Evolutionary conservation across 495 filamentous ascomycete genomes (phyloP).

Genomic region (Viridothelium virens): DNA sequence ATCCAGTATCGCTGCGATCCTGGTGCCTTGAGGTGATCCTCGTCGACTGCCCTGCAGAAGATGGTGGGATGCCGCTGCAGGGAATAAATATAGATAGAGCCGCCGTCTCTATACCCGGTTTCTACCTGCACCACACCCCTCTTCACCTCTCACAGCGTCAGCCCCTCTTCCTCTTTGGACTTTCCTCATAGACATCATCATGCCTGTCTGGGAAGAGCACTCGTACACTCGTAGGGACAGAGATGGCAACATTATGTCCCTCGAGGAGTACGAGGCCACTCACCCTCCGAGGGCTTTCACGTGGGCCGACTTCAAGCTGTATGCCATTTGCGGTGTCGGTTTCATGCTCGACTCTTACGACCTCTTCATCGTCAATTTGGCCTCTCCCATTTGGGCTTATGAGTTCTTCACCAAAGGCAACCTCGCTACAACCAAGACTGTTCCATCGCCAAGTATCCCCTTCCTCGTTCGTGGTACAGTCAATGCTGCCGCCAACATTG

Average conservation of each 20-base stretch:
- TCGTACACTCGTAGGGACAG: slow-evolving; percentile 2
- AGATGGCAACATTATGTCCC: background rate
- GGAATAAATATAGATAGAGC: background rate
- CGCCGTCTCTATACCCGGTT: background rate
- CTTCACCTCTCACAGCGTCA: background rate
- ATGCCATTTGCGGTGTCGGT: background rate
- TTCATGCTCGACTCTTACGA: slow-evolving; percentile 2
- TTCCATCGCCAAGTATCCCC: background rate
- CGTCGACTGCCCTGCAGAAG: background rate
- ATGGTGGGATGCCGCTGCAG: slow-evolving; percentile 3
- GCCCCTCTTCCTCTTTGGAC: background rate
- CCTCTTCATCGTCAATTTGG: slow-evolving; percentile 1
- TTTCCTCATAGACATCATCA: background rate
- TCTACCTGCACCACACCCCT: background rate
- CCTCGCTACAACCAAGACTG: background rate
- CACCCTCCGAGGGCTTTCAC: slow-evolving; percentile 4
- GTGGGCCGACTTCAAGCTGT: slow-evolving; percentile 2
- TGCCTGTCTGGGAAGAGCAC: slow-evolving; percentile 10
- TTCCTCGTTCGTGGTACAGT: background rate
- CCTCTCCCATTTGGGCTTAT: slow-evolving; percentile 5
- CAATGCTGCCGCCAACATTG: slow-evolving; percentile 7
- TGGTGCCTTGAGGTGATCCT: background rate
- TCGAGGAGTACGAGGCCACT: slow-evolving; percentile 7
- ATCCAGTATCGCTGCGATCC: background rate
- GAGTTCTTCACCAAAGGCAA: slow-evolving; percentile 9